Percentiles rank a stretch among this genome's conserved stretches.
These are phyloP conservation scores for Trematosphaeria pertusa DNA, from an alignment of 2,329 filamentous ascomycete genomes.

Conservation along the genomic window DNA sequence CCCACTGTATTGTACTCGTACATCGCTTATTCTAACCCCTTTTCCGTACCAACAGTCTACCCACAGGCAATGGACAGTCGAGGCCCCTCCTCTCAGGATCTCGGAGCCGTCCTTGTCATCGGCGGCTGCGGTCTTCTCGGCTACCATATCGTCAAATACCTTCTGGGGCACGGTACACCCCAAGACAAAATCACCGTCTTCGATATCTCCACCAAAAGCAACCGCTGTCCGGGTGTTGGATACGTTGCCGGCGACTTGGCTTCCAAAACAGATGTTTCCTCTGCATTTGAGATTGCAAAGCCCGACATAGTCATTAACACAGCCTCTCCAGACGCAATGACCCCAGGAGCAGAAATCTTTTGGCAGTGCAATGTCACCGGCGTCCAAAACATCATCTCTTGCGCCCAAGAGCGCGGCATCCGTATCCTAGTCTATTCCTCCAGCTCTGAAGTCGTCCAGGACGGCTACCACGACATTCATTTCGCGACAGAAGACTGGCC, in stretches of 20 bases:
- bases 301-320: conserved; percentile 18
- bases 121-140: conserved; percentile 27
- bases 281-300: conserved; percentile 7
- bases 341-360: conserved; percentile 6
- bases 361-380: conserved; percentile 16
- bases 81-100: too few species aligned
- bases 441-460: conserved; percentile 26
- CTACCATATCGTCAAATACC: conserved; percentile 23
- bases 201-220: conserved; percentile 16
- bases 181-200: conserved; percentile 11
- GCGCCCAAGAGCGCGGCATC: conserved; percentile 11
- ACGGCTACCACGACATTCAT: conserved; percentile 17
- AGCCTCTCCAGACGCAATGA: conserved; percentile 15
- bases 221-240: conserved; percentile 10
- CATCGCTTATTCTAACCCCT: too few species aligned
- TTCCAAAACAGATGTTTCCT: conserved; percentile 2
- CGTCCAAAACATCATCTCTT: conserved; percentile 16
- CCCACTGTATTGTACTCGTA: too few species aligned
- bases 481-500: conserved; percentile 18
- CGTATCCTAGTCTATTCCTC: conserved; percentile 27
- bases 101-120: conserved; percentile 21
- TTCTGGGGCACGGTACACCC: conserved; percentile 15
- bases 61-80: too few species aligned
- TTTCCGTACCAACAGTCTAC: too few species aligned
- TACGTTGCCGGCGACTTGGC: conserved; percentile 16